These are phyloP conservation scores for Urostyla sp. DNA, from an alignment of 73 alveolate species.

Conservation along the genomic window DNA sequence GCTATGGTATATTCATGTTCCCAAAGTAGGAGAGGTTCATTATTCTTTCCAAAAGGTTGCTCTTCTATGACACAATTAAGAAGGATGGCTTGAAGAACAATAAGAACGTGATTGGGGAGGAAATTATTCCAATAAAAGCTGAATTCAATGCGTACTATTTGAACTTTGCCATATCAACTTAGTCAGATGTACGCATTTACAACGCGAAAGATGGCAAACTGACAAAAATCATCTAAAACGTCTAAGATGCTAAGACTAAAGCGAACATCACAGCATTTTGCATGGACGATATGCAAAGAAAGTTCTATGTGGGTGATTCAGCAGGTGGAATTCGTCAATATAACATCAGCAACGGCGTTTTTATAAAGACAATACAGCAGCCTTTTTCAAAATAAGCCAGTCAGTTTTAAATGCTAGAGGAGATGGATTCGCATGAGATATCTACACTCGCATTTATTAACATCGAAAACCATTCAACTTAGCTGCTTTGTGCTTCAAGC, in stretches of 20 bases:
- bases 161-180: constrained; percentile 74
- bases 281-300: constrained; percentile 90
- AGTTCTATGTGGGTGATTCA: constrained; percentile 88
- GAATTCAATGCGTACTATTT: constrained; percentile 90
- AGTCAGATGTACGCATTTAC: constrained; percentile 91
- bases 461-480: constrained; percentile 18
- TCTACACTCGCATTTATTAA: constrained; percentile 19
- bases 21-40: constrained; percentile 57
- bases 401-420: not conserved
- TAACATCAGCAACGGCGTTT: constrained; percentile 91
- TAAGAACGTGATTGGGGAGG: constrained; percentile 7
- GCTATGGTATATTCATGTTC: constrained; percentile 23
- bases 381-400: constrained; percentile 17
- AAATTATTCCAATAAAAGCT: constrained; percentile 83
- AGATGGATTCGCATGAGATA: constrained; percentile 51
- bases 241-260: constrained; percentile 84
- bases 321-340: constrained; percentile 90
- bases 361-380: constrained; percentile 72
- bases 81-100: constrained; percentile 61
- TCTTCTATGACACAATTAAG: constrained; percentile 81
- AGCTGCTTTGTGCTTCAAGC: constrained; percentile 81
- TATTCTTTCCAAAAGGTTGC: constrained; percentile 71
- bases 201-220: constrained; percentile 90
- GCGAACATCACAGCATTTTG: constrained; percentile 83
- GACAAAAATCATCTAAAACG: constrained; percentile 83